A percentile compares a stretch with the other conserved stretches of the same genome.
Evolutionary conservation across 176 grass and related monocot genomes (phyloP).

Genomic region (Oryza meridionalis): DNA sequence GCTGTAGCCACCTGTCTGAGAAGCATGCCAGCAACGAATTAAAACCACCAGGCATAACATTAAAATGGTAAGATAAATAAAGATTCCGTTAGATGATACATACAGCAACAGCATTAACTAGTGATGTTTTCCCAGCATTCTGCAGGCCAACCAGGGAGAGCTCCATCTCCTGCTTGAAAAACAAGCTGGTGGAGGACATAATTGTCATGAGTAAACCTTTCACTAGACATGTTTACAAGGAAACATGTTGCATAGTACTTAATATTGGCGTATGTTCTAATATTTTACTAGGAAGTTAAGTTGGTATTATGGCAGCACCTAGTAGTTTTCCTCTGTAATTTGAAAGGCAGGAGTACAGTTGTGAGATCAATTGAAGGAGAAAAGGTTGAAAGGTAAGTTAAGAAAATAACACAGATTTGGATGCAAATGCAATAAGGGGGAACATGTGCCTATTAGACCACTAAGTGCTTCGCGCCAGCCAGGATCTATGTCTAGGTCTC

Average conservation of each 20-base stretch:
- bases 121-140: conserved; percentile 96
- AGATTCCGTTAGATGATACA: conserved; percentile 36
- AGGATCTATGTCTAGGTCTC: not conserved
- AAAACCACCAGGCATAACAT: conserved; percentile 48
- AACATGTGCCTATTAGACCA: not conserved
- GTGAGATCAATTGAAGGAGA: not conserved
- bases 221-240: not conserved
- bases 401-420: not conserved
- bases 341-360: not conserved
- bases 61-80: conserved; percentile 33
- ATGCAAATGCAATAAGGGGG: not conserved
- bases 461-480: not conserved
- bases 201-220: not conserved
- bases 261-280: not conserved
- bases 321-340: not conserved
- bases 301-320: not conserved
- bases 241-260: not conserved
- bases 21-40: conserved; percentile 40
- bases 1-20: conserved; percentile 95
- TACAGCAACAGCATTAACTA: conserved; percentile 94
- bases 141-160: conserved; percentile 93
- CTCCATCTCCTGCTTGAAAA: conserved; percentile 99
- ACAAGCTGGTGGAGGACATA: conserved; percentile 58
- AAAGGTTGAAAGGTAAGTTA: not conserved
- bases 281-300: not conserved